phyloP scores from a whole-genome alignment of 2,329 filamentous ascomycete genomes.

The Exserohilum rostratum region DNA sequence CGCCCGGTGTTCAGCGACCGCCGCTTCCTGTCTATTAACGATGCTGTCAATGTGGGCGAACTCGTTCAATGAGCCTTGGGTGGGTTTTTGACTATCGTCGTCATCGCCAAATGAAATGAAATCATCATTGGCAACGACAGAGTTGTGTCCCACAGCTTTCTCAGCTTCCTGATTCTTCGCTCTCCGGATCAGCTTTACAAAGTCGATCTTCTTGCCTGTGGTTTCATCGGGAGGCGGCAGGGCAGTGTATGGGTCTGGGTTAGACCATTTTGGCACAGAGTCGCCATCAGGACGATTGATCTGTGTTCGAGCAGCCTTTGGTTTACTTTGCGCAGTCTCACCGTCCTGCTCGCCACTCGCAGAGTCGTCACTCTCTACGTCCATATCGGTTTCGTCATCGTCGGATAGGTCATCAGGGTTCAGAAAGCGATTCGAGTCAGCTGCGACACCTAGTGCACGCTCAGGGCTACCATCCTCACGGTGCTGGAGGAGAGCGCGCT shows the following conservation, averaged over 20 bases:
- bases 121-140: constrained; percentile 65
- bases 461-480: constrained; percentile 52
- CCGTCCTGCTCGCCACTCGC: constrained; percentile 20
- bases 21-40: constrained; percentile 14
- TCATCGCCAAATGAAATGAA: constrained; percentile 80
- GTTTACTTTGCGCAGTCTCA: constrained; percentile 22
- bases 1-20: constrained; percentile 17
- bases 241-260: constrained; percentile 90
- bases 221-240: constrained; percentile 78
- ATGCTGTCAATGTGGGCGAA: constrained; percentile 15
- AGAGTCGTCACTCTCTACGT: constrained; percentile 34
- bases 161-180: constrained; percentile 68
- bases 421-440: constrained; percentile 50
- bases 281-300: constrained; percentile 36
- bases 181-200: constrained; percentile 90
- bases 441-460: constrained; percentile 52
- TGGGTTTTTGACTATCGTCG: constrained; percentile 8
- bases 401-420: constrained; percentile 49
- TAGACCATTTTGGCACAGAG: constrained; percentile 81
- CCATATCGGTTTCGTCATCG: constrained; percentile 44
- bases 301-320: constrained; percentile 32
- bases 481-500: constrained; percentile 53
- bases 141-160: constrained; percentile 60
- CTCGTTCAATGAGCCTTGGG: constrained; percentile 36
- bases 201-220: constrained; percentile 77